Evolutionary conservation across 2,329 filamentous ascomycete genomes (phyloP), one percentile per base, ranked within the genome.

Genomic region (Monilinia vaccinii-corymbosi): DNA sequence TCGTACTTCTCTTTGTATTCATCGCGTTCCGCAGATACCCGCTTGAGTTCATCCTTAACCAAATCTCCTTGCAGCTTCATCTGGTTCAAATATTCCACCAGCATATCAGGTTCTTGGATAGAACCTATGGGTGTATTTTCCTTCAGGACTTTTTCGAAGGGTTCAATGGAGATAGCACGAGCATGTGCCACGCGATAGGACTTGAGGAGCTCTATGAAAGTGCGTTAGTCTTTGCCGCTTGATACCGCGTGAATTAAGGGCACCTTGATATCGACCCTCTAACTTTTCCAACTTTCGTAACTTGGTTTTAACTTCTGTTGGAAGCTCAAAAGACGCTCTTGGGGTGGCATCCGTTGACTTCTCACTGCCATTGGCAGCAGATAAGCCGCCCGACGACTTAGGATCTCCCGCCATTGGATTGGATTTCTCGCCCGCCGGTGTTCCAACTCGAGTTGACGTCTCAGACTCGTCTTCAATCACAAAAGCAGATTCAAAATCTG

Each of bases 121-220:
- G 91, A 93, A 5, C 89, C 89, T 40, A 97, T 77, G 2, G 94
- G 93, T 0, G 94, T 99, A 68, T 96, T 89, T 71, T 99, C 94
- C 68, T 91, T 89, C 9, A 99, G 79, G 0, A 88, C 86, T 58
- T 89, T 87, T 75, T 99, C 94, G 72, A 99, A 99, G 0, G 91
- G 88, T 70, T 97, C 94, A 69, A 97, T 95, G 3, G 88, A 84
- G 14, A 88, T 84, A 46, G 92, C 90, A 56, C 91, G 86, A 60
- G 89, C 84, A 76, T 99, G 93, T 21, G 94, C 94, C 65, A 92
- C 86, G 63, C 91, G 85, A 74, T 99, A 99, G 10, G 93, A 96
- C 60, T 91, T 87, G 53, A 97, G 79, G 0, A 99, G 79, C 70
- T 97, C 93, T 91, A 58, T 32, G 56, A 44, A 11, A 38, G 23